These are phyloP conservation scores for Aspergillus sp. DNA, from an alignment of 2,329 filamentous ascomycete species.

Conservation along the genomic window DNA sequence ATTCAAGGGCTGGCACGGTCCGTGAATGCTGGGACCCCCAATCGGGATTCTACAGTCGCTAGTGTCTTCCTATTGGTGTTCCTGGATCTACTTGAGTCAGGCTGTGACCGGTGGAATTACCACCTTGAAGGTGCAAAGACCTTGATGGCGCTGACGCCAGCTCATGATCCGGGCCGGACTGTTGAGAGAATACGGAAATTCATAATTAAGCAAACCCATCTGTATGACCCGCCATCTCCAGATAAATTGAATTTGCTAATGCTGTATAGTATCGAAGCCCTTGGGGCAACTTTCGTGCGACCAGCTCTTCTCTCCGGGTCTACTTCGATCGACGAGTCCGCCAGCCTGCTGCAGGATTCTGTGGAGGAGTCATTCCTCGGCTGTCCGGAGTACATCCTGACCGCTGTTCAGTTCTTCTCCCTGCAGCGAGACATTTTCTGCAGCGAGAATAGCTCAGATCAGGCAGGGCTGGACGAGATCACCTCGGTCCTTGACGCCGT, in stretches of 20 bases:
- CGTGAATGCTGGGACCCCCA: slow-evolving; percentile 14
- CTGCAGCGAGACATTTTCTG: slow-evolving; percentile 26
- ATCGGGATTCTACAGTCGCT: slow-evolving; percentile 31
- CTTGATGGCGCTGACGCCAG: slow-evolving; percentile 22
- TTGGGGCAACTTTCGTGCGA: slow-evolving; percentile 34
- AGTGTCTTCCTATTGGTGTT: slow-evolving; percentile 36
- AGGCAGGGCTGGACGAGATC: slow-evolving; percentile 15
- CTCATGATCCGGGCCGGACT: slow-evolving; percentile 26
- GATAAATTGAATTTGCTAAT: not conserved
- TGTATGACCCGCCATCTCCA: slow-evolving; percentile 15
- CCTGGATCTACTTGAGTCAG: slow-evolving; percentile 33
- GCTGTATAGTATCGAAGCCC: slow-evolving; percentile 31
- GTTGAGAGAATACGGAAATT: slow-evolving; percentile 29
- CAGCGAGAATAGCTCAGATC: not conserved
- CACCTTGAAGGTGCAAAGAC: slow-evolving; percentile 34
- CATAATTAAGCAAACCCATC: slow-evolving; percentile 31
- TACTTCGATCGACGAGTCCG: slow-evolving; percentile 14
- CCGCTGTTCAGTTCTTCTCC: slow-evolving; percentile 28
- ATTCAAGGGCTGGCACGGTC: slow-evolving; percentile 30
- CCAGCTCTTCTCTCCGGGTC: slow-evolving; percentile 30
- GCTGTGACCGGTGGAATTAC: slow-evolving; percentile 34
- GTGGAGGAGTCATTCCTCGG: slow-evolving; percentile 38
- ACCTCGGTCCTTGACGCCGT: slow-evolving; percentile 20
- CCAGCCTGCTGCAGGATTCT: slow-evolving; percentile 21
- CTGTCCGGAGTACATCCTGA: slow-evolving; percentile 34